A percentile compares a stretch with the other conserved stretches of the same genome.
These are phyloP conservation scores for Tetrapisispora phaffii DNA, from an alignment of 805 yeast genomes.

Conservation along the genomic window DNA sequence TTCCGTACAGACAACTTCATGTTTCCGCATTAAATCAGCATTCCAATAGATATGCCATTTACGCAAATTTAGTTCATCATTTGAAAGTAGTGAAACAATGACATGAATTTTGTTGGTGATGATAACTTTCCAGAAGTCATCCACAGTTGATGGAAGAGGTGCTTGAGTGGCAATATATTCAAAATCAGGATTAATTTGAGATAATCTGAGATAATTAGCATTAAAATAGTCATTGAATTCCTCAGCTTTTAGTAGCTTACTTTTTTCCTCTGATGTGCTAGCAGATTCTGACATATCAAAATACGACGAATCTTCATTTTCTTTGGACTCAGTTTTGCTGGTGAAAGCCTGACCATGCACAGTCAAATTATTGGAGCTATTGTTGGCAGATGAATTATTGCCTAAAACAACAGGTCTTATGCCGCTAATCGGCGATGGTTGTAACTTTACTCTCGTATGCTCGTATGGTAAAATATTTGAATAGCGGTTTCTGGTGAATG, in stretches of 20 bases:
- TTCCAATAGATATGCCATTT: constrained; percentile 85
- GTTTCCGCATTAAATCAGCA: constrained; percentile 22
- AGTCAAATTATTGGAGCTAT: not conserved
- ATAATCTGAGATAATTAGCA: constrained; percentile 59
- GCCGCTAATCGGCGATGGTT: constrained; percentile 24
- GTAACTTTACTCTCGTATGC: constrained; percentile 59
- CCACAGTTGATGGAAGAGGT: constrained; percentile 65
- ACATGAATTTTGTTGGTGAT: constrained; percentile 55
- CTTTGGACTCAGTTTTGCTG: not conserved
- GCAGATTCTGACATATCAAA: not conserved
- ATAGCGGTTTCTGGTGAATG: constrained; percentile 72
- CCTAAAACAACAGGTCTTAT: not conserved
- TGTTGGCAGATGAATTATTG: not conserved
- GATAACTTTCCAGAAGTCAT: constrained; percentile 85
- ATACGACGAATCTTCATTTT: not conserved
- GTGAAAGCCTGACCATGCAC: not conserved
- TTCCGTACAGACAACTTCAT: constrained; percentile 29
- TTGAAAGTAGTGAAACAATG: constrained; percentile 66
- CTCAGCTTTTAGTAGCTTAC: not conserved
- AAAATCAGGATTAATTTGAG: constrained; percentile 31
- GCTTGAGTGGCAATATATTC: constrained; percentile 84
- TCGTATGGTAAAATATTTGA: constrained; percentile 80
- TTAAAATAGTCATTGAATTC: constrained; percentile 58
- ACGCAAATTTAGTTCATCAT: constrained; percentile 59
- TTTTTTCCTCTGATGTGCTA: not conserved